Conservation (phyloP, 108 stramenopile genomes). For the Fistulifera pelliculosa region DNA sequence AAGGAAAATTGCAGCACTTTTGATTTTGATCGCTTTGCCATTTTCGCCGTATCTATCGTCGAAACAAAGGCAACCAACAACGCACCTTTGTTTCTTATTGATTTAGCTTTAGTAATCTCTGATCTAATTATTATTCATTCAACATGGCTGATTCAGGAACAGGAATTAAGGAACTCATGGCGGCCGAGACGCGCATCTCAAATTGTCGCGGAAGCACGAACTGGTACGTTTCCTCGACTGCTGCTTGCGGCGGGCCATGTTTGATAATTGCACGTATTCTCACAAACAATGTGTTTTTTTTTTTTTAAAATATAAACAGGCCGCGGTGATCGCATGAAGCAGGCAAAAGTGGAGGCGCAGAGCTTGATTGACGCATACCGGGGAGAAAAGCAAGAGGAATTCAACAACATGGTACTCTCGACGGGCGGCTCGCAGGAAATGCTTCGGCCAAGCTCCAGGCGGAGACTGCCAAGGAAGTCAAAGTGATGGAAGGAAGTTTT, state of each 20-base stretch:
- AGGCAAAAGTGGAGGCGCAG: conserved; percentile 82
- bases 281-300: neutral
- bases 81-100: no score
- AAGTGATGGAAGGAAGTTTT: conserved; percentile 66
- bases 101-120: no score
- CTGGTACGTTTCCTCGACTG: conserved; percentile 50
- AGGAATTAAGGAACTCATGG: conserved; percentile 92
- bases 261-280: neutral
- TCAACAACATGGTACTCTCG: conserved; percentile 71
- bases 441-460: conserved; percentile 78
- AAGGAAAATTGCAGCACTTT: no score
- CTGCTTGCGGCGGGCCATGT: neutral
- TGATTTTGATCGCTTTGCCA: no score
- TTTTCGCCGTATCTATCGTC: no score
- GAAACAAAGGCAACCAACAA: no score
- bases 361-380: conserved; percentile 78
- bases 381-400: conserved; percentile 84
- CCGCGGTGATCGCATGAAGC: conserved; percentile 91
- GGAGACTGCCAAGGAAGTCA: conserved; percentile 72
- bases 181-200: conserved; percentile 90
- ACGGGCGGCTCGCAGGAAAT: conserved; percentile 63
- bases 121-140: neutral
- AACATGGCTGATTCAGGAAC: conserved; percentile 76
- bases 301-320: conserved; percentile 32
- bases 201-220: conserved; percentile 91